Conservation (phyloP, 768 basidiomycete genomes). For the Podaxis sp. region DNA sequence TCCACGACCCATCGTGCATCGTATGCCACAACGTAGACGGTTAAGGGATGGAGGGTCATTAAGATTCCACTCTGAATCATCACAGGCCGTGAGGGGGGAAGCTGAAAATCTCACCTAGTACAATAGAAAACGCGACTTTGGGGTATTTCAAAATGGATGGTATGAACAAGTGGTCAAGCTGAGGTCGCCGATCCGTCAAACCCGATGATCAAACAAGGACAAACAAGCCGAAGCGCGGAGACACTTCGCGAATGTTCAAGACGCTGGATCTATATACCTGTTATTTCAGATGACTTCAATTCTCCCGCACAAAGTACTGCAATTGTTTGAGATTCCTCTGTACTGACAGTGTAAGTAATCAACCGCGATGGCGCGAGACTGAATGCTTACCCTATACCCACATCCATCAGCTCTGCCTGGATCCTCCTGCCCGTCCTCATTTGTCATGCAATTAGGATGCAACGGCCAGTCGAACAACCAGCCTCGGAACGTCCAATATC, state of each 20-base stretch:
- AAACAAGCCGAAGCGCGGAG: neutral
- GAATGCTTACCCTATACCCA: neutral
- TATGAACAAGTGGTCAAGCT: neutral
- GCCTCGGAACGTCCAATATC: neutral
- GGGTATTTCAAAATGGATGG: neutral
- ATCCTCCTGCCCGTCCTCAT: neutral
- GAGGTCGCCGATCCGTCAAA: neutral
- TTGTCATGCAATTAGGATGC: neutral
- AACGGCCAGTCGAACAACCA: neutral
- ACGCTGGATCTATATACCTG: neutral
- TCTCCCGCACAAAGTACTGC: neutral
- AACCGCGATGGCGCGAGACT: too few relatives aligned
- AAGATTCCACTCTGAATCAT: conserved; percentile 97
- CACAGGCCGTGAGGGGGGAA: conserved; percentile 29
- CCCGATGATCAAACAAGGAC: neutral
- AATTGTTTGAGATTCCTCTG: neutral
- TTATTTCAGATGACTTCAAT: neutral
- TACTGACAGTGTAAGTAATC: neutral
- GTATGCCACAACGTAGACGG: conserved; percentile 16
- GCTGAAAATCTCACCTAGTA: conserved; percentile 16
- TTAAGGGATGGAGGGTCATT: conserved; percentile 54
- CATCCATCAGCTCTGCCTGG: neutral
- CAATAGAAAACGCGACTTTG: neutral
- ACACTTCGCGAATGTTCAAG: neutral
- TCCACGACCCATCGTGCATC: conserved; percentile 55